These are phyloP conservation scores for Moniliophthora roreri DNA, from an alignment of 1,284 basidiomycete genomes.

Conservation along the genomic window DNA sequence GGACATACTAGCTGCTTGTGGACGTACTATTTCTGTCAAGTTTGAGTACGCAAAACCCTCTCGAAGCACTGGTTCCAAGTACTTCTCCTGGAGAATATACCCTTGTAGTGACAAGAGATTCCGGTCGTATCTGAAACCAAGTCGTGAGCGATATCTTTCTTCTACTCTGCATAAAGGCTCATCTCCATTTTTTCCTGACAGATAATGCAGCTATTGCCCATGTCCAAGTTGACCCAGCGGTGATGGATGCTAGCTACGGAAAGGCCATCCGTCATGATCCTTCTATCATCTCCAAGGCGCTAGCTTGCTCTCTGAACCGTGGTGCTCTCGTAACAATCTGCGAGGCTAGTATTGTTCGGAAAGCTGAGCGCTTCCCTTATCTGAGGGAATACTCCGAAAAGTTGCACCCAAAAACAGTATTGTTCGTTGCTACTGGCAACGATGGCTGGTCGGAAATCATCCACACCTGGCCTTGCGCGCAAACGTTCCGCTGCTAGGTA, in stretches of 20 bases:
- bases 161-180: neutral
- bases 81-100: neutral
- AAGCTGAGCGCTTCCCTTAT: neutral
- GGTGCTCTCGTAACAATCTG: neutral
- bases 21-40: neutral
- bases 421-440: neutral
- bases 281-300: neutral
- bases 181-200: neutral
- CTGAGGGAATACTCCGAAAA: neutral
- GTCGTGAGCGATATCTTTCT: neutral
- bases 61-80: neutral
- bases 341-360: neutral
- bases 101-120: too few species aligned
- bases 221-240: slow-evolving; percentile 2
- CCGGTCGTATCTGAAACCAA: neutral
- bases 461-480: neutral
- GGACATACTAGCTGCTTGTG: neutral
- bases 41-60: neutral
- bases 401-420: neutral
- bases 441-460: neutral
- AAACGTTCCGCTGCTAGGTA: too few species aligned
- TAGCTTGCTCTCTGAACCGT: neutral
- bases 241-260: neutral
- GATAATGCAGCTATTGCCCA: neutral
- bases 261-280: neutral